Conservation (phyloP, 192 early-diverging fungal species). For the Rhizoclosmatium sp. region DNA sequence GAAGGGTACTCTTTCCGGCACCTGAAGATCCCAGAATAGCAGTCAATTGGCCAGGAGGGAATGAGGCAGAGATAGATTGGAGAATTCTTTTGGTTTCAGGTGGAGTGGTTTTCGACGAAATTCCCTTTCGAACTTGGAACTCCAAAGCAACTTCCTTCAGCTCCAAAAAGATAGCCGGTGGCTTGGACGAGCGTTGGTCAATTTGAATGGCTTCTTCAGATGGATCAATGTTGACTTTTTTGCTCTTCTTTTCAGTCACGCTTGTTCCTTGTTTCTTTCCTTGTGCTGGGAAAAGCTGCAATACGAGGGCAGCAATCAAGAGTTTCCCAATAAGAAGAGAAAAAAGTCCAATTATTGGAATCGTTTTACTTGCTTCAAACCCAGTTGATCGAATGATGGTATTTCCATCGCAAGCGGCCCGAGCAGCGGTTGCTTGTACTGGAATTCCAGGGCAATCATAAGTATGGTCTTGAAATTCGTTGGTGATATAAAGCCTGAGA, state of each 20-base stretch:
- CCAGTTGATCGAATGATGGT: constrained; percentile 34
- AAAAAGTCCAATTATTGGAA: constrained; percentile 36
- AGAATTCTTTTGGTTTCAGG: constrained; percentile 37
- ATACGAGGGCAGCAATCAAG: constrained; percentile 34
- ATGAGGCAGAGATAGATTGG: constrained; percentile 30
- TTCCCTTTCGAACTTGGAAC: neutral
- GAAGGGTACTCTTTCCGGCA: constrained; percentile 53
- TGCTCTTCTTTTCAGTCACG: neutral
- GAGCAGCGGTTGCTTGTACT: neutral
- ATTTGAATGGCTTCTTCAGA: neutral
- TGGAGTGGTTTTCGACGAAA: neutral
- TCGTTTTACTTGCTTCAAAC: constrained; percentile 27
- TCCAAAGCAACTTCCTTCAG: neutral
- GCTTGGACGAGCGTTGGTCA: neutral
- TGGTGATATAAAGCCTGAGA: constrained; percentile 42
- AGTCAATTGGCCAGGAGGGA: constrained; percentile 47
- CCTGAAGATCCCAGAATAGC: constrained; percentile 58
- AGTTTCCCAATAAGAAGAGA: constrained; percentile 39
- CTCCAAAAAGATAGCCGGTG: neutral
- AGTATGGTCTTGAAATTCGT: constrained; percentile 49
- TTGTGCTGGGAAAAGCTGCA: constrained; percentile 4
- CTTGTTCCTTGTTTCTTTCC: neutral
- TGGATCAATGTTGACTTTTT: neutral
- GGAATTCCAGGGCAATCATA: constrained; percentile 40
- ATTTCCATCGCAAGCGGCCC: constrained; percentile 45